Conservation (phyloP, 306 rosid genomes). For the Dryas drummondii region DNA sequence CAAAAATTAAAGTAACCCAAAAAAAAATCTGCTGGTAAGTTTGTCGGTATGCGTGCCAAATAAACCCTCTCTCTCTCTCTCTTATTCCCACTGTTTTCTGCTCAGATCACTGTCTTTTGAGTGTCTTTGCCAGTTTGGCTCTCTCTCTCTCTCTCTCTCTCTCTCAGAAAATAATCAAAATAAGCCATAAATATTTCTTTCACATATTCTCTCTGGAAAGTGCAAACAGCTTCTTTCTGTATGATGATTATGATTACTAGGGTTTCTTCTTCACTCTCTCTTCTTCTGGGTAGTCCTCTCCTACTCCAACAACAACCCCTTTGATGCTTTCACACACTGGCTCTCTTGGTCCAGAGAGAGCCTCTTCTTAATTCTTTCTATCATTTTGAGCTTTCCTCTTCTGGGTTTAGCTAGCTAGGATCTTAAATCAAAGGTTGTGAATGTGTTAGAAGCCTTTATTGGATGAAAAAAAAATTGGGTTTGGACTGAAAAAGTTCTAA, state of each 20-base stretch:
- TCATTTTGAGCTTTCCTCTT: slow-evolving; percentile 24
- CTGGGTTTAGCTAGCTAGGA: neutral
- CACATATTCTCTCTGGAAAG: slow-evolving; percentile 4
- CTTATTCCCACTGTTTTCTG: slow-evolving; percentile 43
- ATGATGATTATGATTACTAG: slow-evolving; percentile 32
- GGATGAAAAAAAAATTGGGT: neutral
- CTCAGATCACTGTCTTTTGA: slow-evolving; percentile 43
- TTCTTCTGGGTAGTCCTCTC: slow-evolving; percentile 4
- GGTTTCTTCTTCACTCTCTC: slow-evolving; percentile 33
- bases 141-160: neutral
- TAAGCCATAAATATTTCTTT: neutral
- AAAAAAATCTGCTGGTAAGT: slow-evolving; percentile 25
- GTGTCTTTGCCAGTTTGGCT: neutral
- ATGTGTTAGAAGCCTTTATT: neutral
- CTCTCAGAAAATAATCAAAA: neutral
- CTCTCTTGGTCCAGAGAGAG: slow-evolving; percentile 29
- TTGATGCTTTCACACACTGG: slow-evolving; percentile 25
- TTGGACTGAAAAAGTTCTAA: neutral
- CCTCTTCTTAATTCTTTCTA: slow-evolving; percentile 13
- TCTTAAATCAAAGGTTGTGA: neutral
- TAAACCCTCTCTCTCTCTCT: slow-evolving; percentile 4
- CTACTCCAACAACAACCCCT: neutral
- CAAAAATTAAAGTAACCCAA: neutral
- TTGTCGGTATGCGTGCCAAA: slow-evolving; percentile 56
- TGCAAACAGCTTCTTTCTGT: neutral